Percentiles rank a stretch among this genome's conserved stretches.
Evolutionary conservation across 106 monocot genomes (phyloP).

Genomic region (Narthecium ossifragum): DNA sequence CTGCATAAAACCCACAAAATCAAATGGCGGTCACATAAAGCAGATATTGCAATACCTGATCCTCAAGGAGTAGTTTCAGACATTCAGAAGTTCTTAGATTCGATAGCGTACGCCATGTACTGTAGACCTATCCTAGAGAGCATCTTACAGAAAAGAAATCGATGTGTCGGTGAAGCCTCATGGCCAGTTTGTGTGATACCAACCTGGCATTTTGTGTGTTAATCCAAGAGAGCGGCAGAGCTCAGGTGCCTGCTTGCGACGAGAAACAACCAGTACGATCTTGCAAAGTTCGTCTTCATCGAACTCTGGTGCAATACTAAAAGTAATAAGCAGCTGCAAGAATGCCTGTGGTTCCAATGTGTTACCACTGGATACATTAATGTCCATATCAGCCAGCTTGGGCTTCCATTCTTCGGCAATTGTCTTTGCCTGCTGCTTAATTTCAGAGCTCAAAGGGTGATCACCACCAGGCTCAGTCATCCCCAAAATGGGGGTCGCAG

Average conservation of each 20-base stretch:
- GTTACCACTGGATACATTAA: conserved; percentile 49
- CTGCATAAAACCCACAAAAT: conserved; percentile 30
- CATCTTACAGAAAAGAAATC: too few relatives aligned
- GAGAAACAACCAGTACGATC: conserved; percentile 55
- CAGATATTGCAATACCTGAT: too few relatives aligned
- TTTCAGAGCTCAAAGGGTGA: conserved; percentile 49
- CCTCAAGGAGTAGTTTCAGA: too few relatives aligned
- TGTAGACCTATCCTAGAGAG: too few relatives aligned
- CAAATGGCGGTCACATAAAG: too few relatives aligned
- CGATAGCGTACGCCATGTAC: too few relatives aligned
- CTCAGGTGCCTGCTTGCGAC: conserved; percentile 53
- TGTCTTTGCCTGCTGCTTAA: conserved; percentile 52
- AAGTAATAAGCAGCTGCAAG: conserved; percentile 64
- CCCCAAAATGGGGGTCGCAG: conserved; percentile 26
- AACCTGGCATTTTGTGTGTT: conserved; percentile 69
- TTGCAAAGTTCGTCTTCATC: conserved; percentile 71
- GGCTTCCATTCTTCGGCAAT: conserved; percentile 67
- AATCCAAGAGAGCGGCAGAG: conserved; percentile 65
- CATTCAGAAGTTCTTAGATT: too few relatives aligned
- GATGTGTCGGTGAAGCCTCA: conserved; percentile 7
- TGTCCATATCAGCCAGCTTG: conserved; percentile 41
- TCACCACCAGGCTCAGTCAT: conserved; percentile 20
- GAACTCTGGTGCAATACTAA: conserved; percentile 48
- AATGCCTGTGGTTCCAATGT: conserved; percentile 71
- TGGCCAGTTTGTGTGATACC: conserved; percentile 25